phyloP scores from a whole-genome alignment of 441 rosid species.

The Gossypium trilobum region DNA sequence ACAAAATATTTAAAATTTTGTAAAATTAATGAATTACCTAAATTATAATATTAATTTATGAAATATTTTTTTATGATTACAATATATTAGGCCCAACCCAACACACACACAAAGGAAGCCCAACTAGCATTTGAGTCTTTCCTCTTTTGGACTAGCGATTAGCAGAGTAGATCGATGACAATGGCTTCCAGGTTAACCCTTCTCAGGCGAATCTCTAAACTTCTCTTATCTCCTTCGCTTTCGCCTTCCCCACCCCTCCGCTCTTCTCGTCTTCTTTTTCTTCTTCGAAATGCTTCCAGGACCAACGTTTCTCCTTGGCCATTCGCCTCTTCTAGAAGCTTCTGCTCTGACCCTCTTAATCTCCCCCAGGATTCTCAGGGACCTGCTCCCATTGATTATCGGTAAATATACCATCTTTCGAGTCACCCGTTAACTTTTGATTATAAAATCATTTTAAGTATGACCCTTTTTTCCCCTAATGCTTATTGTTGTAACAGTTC shows the following conservation, averaged over 20 bases:
- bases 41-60: too few species aligned
- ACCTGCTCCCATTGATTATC: slow-evolving; percentile 52
- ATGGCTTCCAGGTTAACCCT: slow-evolving; percentile 43
- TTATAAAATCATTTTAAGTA: neutral
- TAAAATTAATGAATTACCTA: too few species aligned
- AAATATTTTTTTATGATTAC: too few species aligned
- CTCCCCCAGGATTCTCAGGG: slow-evolving; percentile 30
- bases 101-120: neutral
- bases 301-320: neutral
- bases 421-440: neutral
- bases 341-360: slow-evolving; percentile 32
- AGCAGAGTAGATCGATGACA: slow-evolving; percentile 11
- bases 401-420: slow-evolving; percentile 24
- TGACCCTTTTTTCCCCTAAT: neutral
- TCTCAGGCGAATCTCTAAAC: slow-evolving; percentile 31
- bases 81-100: neutral
- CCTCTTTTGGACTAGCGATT: neutral
- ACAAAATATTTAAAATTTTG: too few species aligned
- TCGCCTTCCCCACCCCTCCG: slow-evolving; percentile 7
- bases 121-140: neutral
- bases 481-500: slow-evolving; percentile 44
- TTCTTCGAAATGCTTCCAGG: slow-evolving; percentile 13
- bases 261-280: slow-evolving; percentile 4
- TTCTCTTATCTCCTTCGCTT: slow-evolving; percentile 19
- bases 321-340: slow-evolving; percentile 31